A percentile compares a stretch with the other conserved stretches of the same genome.
These are phyloP conservation scores for Brassica balearica DNA, from an alignment of 441 rosid genomes.

Conservation along the genomic window DNA sequence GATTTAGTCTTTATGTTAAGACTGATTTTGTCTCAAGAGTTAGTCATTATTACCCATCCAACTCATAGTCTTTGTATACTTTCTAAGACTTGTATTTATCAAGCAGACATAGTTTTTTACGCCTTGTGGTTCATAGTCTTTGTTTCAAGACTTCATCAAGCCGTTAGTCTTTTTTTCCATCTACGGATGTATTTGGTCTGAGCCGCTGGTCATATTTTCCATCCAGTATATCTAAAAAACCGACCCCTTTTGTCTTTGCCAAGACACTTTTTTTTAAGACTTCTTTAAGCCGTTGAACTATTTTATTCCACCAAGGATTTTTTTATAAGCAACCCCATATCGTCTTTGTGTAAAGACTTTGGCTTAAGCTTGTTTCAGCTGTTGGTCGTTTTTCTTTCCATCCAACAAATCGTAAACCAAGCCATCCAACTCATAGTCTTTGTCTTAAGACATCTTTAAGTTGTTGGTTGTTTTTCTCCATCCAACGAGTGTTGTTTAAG, in stretches of 20 bases:
- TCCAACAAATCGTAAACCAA: background rate
- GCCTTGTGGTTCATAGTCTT: too few species aligned
- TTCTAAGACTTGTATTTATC: too few species aligned
- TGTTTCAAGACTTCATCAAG: background rate
- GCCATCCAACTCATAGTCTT: background rate
- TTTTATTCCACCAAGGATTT: background rate
- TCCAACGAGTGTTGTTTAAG: background rate
- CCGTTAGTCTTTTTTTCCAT: background rate
- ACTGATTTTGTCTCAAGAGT: too few species aligned
- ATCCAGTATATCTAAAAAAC: too few species aligned
- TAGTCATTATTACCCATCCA: too few species aligned
- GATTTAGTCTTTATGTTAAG: too few species aligned
- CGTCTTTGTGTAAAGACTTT: background rate
- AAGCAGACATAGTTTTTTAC: too few species aligned
- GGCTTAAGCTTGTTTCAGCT: background rate
- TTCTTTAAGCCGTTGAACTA: background rate
- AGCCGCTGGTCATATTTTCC: background rate
- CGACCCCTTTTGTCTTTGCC: background rate
- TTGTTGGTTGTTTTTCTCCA: background rate
- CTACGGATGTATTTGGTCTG: background rate
- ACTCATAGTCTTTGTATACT: too few species aligned
- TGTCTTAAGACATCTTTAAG: background rate
- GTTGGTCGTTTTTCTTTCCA: background rate
- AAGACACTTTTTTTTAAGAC: background rate
- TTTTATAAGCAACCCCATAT: background rate